Evolutionary conservation across 169 alveolate species (phyloP).

Genomic region (Besnoitia besnoiti): DNA sequence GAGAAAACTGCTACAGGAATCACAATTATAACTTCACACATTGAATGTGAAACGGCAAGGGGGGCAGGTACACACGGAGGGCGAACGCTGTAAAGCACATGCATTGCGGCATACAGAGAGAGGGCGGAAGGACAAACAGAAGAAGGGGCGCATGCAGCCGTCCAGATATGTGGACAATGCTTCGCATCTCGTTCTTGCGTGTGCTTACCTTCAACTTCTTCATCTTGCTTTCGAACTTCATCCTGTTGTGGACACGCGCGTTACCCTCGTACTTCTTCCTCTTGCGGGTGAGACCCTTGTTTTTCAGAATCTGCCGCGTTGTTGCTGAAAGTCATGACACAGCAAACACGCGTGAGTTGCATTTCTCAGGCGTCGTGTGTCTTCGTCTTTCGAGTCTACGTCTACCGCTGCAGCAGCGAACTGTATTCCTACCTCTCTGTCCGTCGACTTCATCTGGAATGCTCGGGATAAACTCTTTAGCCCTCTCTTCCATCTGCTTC

Average conservation of each 20-base stretch:
- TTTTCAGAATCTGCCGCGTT: constrained; percentile 81
- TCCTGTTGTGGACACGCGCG: constrained; percentile 92
- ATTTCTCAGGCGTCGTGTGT: neutral
- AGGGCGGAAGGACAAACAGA: neutral
- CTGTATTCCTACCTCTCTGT: constrained; percentile 41
- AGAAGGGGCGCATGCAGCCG: neutral
- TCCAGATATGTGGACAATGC: neutral
- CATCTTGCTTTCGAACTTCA: constrained; percentile 87
- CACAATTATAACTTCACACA: too few species aligned
- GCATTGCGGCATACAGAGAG: neutral
- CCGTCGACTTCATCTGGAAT: constrained; percentile 51
- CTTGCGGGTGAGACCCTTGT: constrained; percentile 90
- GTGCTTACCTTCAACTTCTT: constrained; percentile 81
- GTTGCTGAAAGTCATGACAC: constrained; percentile 27
- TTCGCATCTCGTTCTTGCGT: neutral
- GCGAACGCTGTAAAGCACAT: too few species aligned
- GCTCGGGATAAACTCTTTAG: constrained; percentile 31
- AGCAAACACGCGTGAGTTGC: neutral
- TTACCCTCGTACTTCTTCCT: constrained; percentile 93
- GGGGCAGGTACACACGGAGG: too few species aligned
- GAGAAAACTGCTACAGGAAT: too few species aligned
- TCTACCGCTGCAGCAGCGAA: neutral
- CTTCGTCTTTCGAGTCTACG: neutral
- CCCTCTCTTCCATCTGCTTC: constrained; percentile 56
- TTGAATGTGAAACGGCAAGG: too few species aligned